These are phyloP conservation scores for Nicotiana obtusifolia DNA, from an alignment of 257 asterid species.

Conservation along the genomic window DNA sequence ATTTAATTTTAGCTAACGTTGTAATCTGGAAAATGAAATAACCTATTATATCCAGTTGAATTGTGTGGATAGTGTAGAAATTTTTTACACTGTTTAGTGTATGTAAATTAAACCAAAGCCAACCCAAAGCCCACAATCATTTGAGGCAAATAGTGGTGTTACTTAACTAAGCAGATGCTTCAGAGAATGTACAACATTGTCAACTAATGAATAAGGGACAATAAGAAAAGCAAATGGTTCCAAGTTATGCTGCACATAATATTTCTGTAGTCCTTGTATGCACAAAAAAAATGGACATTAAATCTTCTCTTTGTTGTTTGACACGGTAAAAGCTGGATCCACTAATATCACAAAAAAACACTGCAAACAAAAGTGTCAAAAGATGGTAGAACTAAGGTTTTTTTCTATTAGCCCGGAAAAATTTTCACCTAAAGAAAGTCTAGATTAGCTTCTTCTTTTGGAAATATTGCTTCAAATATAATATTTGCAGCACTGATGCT, in stretches of 20 bases:
- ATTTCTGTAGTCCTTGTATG: background rate
- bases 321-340: background rate
- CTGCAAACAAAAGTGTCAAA: background rate
- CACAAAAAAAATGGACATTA: background rate
- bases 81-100: background rate
- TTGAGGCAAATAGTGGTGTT: background rate
- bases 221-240: background rate
- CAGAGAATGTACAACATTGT: background rate
- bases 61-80: background rate
- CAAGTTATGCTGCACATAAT: background rate
- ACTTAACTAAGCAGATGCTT: background rate
- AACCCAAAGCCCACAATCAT: background rate
- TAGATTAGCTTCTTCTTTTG: slow-evolving; percentile 89
- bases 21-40: background rate
- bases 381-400: background rate
- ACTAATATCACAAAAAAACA: background rate
- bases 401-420: slow-evolving; percentile 14
- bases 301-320: background rate
- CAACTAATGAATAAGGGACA: background rate
- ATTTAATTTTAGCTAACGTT: background rate
- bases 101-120: background rate
- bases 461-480: slow-evolving; percentile 63
- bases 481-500: slow-evolving; percentile 51
- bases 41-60: no score
- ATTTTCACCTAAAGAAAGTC: slow-evolving; percentile 25